Evolutionary conservation across 345 rosid species (phyloP).

Genomic region (Melastoma malabathricum): DNA sequence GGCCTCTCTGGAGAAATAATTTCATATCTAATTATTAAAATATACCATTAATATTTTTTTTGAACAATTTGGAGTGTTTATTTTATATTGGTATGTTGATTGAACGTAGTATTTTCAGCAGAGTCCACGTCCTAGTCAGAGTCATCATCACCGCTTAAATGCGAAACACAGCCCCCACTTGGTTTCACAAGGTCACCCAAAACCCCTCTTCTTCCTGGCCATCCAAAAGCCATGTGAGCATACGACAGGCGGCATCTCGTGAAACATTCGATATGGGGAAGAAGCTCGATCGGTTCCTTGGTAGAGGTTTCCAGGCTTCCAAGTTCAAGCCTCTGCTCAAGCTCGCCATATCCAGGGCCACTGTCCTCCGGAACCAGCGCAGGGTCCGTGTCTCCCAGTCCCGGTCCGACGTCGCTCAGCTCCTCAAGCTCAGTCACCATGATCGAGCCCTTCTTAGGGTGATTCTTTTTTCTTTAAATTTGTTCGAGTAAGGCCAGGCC

Average conservation of each 20-base stretch:
- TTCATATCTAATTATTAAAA: too few species aligned
- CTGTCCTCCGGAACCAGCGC: slow-evolving; percentile 62
- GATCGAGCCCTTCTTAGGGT: slow-evolving; percentile 72
- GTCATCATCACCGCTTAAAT: too few species aligned
- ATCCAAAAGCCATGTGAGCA: not conserved
- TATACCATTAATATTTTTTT: too few species aligned
- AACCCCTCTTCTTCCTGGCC: not conserved
- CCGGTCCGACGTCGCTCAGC: slow-evolving; percentile 60
- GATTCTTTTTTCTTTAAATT: slow-evolving; percentile 1
- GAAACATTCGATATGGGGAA: slow-evolving; percentile 39
- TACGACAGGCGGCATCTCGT: not conserved
- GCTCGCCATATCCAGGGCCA: slow-evolving; percentile 58
- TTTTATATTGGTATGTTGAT: too few species aligned
- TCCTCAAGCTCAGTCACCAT: slow-evolving; percentile 57
- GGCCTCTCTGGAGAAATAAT: too few species aligned
- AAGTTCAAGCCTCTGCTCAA: slow-evolving; percentile 49
- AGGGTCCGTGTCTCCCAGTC: slow-evolving; percentile 37
- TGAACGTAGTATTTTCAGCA: too few species aligned
- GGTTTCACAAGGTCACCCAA: too few species aligned
- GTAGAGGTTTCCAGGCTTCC: slow-evolving; percentile 46
- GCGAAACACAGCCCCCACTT: too few species aligned
- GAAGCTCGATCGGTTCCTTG: slow-evolving; percentile 60
- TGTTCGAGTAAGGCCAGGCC: not conserved
- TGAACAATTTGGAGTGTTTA: too few species aligned
- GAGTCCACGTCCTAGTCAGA: too few species aligned